Base-by-base conservation (phyloP, 495 filamentous ascomycete genomes). In the Neurospora sp. region DNA sequence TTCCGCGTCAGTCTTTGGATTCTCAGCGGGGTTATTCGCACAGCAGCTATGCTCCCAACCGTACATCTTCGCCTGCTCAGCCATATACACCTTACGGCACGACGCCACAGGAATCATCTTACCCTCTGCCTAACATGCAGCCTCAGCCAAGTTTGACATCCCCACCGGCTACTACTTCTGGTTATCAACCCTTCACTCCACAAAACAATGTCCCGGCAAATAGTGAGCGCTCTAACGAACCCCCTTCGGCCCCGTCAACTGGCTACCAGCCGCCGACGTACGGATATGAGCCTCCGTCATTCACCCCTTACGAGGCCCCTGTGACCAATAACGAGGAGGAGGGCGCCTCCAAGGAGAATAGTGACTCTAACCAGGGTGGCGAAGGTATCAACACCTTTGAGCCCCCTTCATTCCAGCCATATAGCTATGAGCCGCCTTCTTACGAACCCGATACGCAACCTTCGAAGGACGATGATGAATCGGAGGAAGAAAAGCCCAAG, bases 401-500 rank as follows among this genome's bases (percentile, higher is more conserved):
- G 43, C 84, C 87, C 34, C 84, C 87, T 2, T 84, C 87, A 19
- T 87, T 82, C 74, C 82, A 86, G 66, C 81, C 84, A 37, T 84
- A 83, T 38, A 75, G 82, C 72, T 89, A 88, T 74, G 86, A 90
- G 69, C 87, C 89, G 2, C 85, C 86, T 15, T 86, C 85, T 31
- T 85, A 86, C 74, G 84, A 89, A 39, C 88, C 90, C 0, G 83
- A 85, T 6, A 81, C 83, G 2, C 83, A 83, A 34, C 79, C 84
- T 6, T 76, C 81, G 3, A 78, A 81, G 17, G 78, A 82, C 10
- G 80, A 84, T 9, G 79, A 79, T 17, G 77, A 76, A 5, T 77
- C 75, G 5, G 85, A 87, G 36, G 85, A 86, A 24, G 45, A 73
- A 17, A 86, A 89, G 71, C 78, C 76, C 1, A 86, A 85, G 72